Evolutionary conservation across 176 grass and related monocot species (phyloP).

Genomic region (Rhynchospora tenuis): DNA sequence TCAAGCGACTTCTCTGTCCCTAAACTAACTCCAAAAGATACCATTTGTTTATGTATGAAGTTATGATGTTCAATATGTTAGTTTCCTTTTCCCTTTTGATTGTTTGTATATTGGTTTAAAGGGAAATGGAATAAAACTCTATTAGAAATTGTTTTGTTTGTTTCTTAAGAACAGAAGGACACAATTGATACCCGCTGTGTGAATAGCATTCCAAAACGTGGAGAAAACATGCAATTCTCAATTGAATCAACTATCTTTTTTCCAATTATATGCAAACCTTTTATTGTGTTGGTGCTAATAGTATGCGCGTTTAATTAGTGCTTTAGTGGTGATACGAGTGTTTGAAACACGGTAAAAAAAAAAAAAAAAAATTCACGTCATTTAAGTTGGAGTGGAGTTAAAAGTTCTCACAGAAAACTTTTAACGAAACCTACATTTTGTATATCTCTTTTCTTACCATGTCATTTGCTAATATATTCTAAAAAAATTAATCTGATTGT

Average conservation of each 20-base stretch:
- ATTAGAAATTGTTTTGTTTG: not conserved
- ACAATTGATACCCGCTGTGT: not conserved
- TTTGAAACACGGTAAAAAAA: too few relatives aligned
- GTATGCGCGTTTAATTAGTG: too few relatives aligned
- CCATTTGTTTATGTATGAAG: constrained; percentile 11
- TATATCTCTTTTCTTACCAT: too few relatives aligned
- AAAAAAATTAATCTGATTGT: too few relatives aligned
- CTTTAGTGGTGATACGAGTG: too few relatives aligned
- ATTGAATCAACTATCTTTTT: not conserved
- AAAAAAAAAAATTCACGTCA: too few relatives aligned
- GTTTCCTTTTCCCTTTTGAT: not conserved
- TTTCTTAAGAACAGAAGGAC: not conserved
- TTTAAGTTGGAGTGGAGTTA: too few relatives aligned
- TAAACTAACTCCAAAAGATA: constrained; percentile 14
- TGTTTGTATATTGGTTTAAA: constrained; percentile 5
- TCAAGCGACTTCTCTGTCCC: not conserved
- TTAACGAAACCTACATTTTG: too few relatives aligned
- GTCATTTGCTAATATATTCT: too few relatives aligned
- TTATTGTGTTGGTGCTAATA: not conserved
- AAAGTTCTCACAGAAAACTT: too few relatives aligned
- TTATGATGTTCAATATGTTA: constrained; percentile 18
- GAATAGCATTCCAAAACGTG: not conserved
- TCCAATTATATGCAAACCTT: not conserved
- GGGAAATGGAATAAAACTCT: not conserved
- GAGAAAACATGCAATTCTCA: not conserved